Evolutionary conservation across 306 rosid genomes (phyloP).

Genomic region (Acmispon strigosus): DNA sequence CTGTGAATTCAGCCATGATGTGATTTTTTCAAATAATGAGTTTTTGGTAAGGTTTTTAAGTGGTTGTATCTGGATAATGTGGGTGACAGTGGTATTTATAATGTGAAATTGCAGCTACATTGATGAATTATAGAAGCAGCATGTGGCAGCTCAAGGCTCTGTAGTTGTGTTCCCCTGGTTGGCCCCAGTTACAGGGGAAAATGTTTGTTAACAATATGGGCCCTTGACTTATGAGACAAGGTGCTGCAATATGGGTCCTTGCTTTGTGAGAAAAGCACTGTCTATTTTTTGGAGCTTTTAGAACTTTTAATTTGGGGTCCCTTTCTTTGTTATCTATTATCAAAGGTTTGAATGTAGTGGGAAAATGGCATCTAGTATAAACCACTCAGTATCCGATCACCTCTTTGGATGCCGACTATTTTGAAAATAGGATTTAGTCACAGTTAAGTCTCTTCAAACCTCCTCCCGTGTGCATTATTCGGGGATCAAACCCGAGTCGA

Average conservation of each 20-base stretch:
- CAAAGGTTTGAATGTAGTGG: background rate
- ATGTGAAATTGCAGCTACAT: slow-evolving; percentile 12
- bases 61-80: slow-evolving; percentile 33
- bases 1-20: slow-evolving; percentile 71
- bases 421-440: too few species aligned
- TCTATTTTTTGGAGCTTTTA: slow-evolving; percentile 15
- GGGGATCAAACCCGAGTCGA: too few species aligned
- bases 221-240: slow-evolving; percentile 23
- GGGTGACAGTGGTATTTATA: slow-evolving; percentile 34
- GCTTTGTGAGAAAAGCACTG: slow-evolving; percentile 6
- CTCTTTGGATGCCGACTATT: too few species aligned
- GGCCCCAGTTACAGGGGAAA: slow-evolving; percentile 46
- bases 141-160: slow-evolving; percentile 49
- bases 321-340: slow-evolving; percentile 4
- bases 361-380: background rate
- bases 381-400: too few species aligned
- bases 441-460: too few species aligned
- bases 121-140: slow-evolving; percentile 24
- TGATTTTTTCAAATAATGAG: background rate
- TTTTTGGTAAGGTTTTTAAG: slow-evolving; percentile 9
- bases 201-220: slow-evolving; percentile 34
- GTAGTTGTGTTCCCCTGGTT: slow-evolving; percentile 29
- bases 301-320: background rate
- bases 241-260: slow-evolving; percentile 33
- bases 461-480: too few species aligned